Percentiles rank a stretch among this genome's conserved stretches.
Evolutionary conservation across 1,139 yeast species (phyloP).

Genomic region (Spencermartinsiella ligniputridi): DNA sequence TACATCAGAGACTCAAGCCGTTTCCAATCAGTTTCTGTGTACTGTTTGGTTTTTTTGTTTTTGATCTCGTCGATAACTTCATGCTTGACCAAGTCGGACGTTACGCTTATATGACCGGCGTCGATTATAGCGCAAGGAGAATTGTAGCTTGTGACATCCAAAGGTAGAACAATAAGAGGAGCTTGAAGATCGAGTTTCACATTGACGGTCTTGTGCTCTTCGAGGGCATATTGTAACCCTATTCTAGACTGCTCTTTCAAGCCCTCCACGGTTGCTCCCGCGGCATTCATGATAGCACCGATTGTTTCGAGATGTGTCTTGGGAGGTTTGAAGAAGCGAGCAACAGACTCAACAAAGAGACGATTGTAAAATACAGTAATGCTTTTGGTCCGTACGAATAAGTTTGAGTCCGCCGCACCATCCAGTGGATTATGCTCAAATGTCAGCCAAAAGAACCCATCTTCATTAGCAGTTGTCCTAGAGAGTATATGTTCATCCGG

Average conservation of each 20-base stretch:
- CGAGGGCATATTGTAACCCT: conserved; percentile 88
- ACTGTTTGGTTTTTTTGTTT: conserved; percentile 56
- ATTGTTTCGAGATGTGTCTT: conserved; percentile 81
- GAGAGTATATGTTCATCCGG: conserved; percentile 23
- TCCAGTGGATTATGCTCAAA: conserved; percentile 87
- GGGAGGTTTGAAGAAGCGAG: conserved; percentile 80
- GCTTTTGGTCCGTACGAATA: conserved; percentile 72
- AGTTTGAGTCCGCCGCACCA: conserved; percentile 71
- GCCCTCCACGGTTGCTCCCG: conserved; percentile 92
- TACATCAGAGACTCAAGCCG: conserved; percentile 77
- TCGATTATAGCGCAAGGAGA: conserved; percentile 90
- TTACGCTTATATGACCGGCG: conserved; percentile 90
- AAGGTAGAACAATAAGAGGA: conserved; percentile 84
- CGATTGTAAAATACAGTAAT: conserved; percentile 89
- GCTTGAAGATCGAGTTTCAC: conserved; percentile 87
- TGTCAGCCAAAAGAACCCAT: conserved; percentile 76
- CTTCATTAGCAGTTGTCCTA: conserved; percentile 18
- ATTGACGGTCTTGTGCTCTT: conserved; percentile 87
- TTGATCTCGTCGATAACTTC: conserved; percentile 67
- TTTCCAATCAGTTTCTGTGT: conserved; percentile 69
- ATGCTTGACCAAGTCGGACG: conserved; percentile 75
- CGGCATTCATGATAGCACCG: conserved; percentile 90
- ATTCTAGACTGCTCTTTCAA: conserved; percentile 83
- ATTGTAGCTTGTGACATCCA: conserved; percentile 71
- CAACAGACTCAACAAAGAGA: conserved; percentile 68